Base-by-base conservation (phyloP, 352 stramenopile species). In the Globisporangium irregulare region DNA sequence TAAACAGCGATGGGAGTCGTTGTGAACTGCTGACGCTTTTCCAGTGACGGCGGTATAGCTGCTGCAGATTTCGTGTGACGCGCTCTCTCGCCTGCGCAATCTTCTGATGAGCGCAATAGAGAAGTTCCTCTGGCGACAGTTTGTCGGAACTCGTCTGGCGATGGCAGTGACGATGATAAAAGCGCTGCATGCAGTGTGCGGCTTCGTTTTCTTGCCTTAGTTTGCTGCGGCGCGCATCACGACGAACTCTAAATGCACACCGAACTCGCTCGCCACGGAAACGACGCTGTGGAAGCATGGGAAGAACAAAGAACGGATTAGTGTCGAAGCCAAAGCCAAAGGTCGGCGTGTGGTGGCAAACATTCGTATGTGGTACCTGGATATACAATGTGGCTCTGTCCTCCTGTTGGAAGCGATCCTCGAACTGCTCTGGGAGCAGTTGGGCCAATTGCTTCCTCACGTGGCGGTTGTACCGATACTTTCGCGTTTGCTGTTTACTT, bases 391-490 rank as follows among this genome's bases (percentile, higher is more conserved):
- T 72, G 3, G 70, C 70, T n/a, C 41, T 27, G 10, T 86, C 81
- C 76, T 93, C 79, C 0, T 51, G 70, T 14, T 69, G 63, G 50
- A 93, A 93, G 20, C 53, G 66, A 7, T 41, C 22, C 2, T 83
- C 78, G 59, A 77, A 90, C 57, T 86, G 73, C 12, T 77, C 64
- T 0, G 81, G 84, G 0, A 87, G 65, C n/a, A 80, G 63, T 32
- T 79, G 59, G 7, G 67, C 76, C 22, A 93, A 51, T 50, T 89
- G 74, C 27, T 66, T 72, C 2, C 84, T 82, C 27, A 93, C 70
- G 36, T 70, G 66, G 22, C 72, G 73, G 36, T 89, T 87, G 78
- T 89, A 90, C 12, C 76, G 81, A 64, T 91, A 91, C 72, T 90
- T 91, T n/a, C 71, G 76, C 38, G 83, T 90, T 25, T 68, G 67